A percentile compares a stretch with the other conserved stretches of the same genome.
These are phyloP conservation scores for Coemansia sp. DNA, from an alignment of 192 early-diverging fungal genomes.

Conservation along the genomic window DNA sequence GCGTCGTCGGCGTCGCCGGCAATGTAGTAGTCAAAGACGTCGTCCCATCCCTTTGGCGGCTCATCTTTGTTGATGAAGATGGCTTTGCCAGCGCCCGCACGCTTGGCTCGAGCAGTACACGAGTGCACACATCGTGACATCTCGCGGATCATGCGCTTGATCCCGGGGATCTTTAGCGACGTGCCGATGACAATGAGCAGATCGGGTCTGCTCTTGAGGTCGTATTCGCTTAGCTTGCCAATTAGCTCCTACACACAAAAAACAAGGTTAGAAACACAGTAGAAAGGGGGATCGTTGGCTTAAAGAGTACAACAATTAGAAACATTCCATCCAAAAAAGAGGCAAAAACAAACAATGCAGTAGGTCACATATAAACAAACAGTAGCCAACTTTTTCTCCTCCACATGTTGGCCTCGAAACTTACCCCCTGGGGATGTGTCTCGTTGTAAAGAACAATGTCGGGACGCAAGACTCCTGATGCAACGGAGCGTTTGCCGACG, in stretches of 20 bases:
- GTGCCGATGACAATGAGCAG: slow-evolving; percentile 58
- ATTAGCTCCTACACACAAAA: slow-evolving; percentile 40
- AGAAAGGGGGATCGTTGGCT: neutral
- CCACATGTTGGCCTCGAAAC: neutral
- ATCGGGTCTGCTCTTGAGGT: slow-evolving; percentile 52
- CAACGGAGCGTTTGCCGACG: slow-evolving; percentile 73
- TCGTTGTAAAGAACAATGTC: slow-evolving; percentile 97
- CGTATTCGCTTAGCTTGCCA: slow-evolving; percentile 43
- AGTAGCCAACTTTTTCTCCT: no score
- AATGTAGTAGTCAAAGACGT: slow-evolving; percentile 55
- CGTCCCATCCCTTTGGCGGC: slow-evolving; percentile 52
- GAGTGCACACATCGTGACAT: slow-evolving; percentile 52
- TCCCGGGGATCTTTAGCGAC: slow-evolving; percentile 55
- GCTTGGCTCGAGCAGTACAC: slow-evolving; percentile 25
- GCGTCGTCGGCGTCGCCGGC: slow-evolving; percentile 45
- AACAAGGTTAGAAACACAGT: neutral
- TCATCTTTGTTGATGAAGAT: slow-evolving; percentile 54
- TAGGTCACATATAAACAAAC: neutral
- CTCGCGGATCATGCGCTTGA: slow-evolving; percentile 56
- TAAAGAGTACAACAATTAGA: neutral
- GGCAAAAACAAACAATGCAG: slow-evolving; percentile 7
- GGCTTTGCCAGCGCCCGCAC: slow-evolving; percentile 43
- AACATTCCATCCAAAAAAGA: no score
- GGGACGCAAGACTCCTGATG: slow-evolving; percentile 81
- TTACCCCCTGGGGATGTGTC: slow-evolving; percentile 47